Conservation (phyloP, 768 basidiomycete species). For the Scleroderma citrinum region DNA sequence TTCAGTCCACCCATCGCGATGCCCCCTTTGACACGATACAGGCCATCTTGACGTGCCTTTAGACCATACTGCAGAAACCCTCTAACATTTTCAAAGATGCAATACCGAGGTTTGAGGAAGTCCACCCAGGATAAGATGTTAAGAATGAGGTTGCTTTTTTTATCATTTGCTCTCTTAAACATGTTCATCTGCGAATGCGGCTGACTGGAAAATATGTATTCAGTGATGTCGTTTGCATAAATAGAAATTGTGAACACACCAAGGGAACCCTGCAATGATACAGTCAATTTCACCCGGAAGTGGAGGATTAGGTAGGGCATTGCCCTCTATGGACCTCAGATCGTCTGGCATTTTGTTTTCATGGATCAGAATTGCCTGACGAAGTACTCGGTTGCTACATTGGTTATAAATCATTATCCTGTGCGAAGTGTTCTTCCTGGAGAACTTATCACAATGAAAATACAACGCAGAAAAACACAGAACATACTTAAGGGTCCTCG, state of each 20-base stretch:
- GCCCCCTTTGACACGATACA: slow-evolving; percentile 52
- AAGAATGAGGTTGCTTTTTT: slow-evolving; percentile 63
- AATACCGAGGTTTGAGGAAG: slow-evolving; percentile 35
- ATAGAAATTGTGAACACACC: slow-evolving; percentile 37
- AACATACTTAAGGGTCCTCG: slow-evolving; percentile 53
- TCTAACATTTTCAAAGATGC: slow-evolving; percentile 45
- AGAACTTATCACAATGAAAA: slow-evolving; percentile 3
- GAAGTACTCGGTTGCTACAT: slow-evolving; percentile 59
- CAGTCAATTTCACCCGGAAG: slow-evolving; percentile 52
- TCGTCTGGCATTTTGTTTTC: slow-evolving; percentile 34
- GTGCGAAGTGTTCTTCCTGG: slow-evolving; percentile 46
- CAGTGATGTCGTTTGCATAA: neutral
- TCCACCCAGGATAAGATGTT: slow-evolving; percentile 46
- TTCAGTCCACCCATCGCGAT: slow-evolving; percentile 73
- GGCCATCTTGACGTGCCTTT: slow-evolving; percentile 30
- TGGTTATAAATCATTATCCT: slow-evolving; percentile 58
- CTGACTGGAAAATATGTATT: slow-evolving; percentile 44
- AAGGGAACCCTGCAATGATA: slow-evolving; percentile 70
- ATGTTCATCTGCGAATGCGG: slow-evolving; percentile 70
- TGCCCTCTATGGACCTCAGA: slow-evolving; percentile 35
- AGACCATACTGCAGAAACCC: slow-evolving; percentile 40
- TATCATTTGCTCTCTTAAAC: slow-evolving; percentile 60
- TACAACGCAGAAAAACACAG: slow-evolving; percentile 10
- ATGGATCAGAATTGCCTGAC: slow-evolving; percentile 50
- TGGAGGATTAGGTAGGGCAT: slow-evolving; percentile 40